phyloP scores from a whole-genome alignment of 2,329 filamentous ascomycete species.

The Trichoderma arundinaceum region DNA sequence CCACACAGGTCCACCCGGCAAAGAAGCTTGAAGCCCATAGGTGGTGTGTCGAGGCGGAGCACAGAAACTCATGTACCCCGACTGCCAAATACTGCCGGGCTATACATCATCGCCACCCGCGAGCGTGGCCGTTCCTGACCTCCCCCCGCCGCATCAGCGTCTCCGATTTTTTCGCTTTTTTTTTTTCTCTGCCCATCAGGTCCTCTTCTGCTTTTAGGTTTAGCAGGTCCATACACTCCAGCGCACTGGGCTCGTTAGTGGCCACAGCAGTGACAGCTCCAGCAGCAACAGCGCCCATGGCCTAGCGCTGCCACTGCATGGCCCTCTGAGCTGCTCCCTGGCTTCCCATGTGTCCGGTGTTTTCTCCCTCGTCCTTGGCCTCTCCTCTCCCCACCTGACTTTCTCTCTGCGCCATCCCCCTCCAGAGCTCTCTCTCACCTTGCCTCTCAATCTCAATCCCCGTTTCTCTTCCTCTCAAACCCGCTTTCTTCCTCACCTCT shows the following conservation, averaged over 20 bases:
- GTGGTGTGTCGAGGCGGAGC: background rate
- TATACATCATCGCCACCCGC: constrained; percentile 1
- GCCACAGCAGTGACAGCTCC: constrained; percentile 23
- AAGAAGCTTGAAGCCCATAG: background rate
- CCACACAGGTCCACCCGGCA: background rate
- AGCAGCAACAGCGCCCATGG: background rate
- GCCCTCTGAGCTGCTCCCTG: constrained; percentile 6
- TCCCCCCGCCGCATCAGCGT: background rate
- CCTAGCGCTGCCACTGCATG: background rate
- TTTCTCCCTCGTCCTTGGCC: constrained; percentile 31
- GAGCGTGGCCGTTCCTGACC: constrained; percentile 27
- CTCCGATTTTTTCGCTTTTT: constrained; percentile 11
- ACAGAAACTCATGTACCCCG: background rate
- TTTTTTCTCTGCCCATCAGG: background rate
- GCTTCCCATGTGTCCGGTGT: constrained; percentile 33
- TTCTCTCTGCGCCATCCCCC: constrained; percentile 30
- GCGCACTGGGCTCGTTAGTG: constrained; percentile 14
- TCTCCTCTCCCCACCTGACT: constrained; percentile 29
- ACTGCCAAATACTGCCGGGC: background rate
- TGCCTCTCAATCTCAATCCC: constrained; percentile 21
- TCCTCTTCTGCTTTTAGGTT: constrained; percentile 9
- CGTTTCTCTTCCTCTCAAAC: constrained; percentile 30
- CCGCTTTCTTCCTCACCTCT: constrained; percentile 37
- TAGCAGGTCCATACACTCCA: constrained; percentile 21
- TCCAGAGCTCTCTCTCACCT: constrained; percentile 35